Base-by-base conservation (phyloP, 306 rosid species). In the Inga oerstediana region DNA sequence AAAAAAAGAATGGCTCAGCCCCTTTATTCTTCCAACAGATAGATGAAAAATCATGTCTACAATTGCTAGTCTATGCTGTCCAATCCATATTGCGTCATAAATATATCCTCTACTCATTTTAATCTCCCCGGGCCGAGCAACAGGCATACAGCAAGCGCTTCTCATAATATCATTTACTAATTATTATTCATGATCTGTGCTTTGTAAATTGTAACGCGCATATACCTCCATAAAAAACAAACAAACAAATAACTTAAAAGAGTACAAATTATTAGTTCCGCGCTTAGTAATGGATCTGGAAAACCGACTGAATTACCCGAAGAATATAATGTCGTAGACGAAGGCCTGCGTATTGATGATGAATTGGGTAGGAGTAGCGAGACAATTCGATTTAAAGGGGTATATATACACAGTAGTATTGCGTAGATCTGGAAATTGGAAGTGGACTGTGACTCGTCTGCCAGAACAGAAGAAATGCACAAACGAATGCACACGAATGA, bases 341-440 rank as follows among this genome's bases (percentile, higher is more conserved):
- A 49, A 10, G 27, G 56, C 37, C 77, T 30, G 19, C 39, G 39
- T 39, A 41, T 74, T 4, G 17, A 51, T 8, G 10, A 51, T 8
- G 30, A 52, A 35, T 52, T 32, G 43, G 80, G 41, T 8, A 39
- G 51, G 51, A 52, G 32, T 11, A 13, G 15, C 14, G 70, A 41
- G 16, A 65, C 19, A 15, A 65, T 15, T 32, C n/a, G 9, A 65
- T 65, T 32, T 7, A 32, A 7, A 65, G 20, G 0, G 43, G 20
- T 27, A 19, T 2, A 77, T 10, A 15, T 1, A 58, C 8, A 12
- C 1, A 68, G 1, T n/a, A 58, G 10, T 45, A 49, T 4, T 7
- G 24, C n/a, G 9, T n/a, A 67, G 76, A 79, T 79, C 76, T 79
- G 75, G 75, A 51, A 79, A 59, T 22, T 68, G 67, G 30, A 20